A percentile compares a stretch with the other conserved stretches of the same genome.
Conservation (phyloP, 2,329 filamentous ascomycete genomes). For the Aspergillus fijiensis region DNA sequence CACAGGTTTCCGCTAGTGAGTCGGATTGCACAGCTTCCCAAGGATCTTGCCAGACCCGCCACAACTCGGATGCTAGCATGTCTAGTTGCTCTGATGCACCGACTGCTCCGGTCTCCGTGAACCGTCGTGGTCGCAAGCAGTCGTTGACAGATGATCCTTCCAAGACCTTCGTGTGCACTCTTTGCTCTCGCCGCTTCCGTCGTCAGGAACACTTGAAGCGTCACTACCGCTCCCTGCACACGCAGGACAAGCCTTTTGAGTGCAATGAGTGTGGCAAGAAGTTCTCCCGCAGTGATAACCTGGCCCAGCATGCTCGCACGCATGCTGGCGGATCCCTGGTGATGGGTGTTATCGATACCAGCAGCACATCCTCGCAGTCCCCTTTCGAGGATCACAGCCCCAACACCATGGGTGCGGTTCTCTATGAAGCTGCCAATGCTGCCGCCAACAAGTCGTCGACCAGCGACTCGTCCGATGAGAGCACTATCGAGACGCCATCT, state of each 20-base stretch:
- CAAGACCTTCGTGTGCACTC: constrained; percentile 95
- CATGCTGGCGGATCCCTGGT: constrained; percentile 87
- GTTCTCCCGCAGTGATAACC: constrained; percentile 96
- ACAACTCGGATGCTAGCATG: constrained; percentile 49
- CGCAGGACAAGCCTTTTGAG: constrained; percentile 97
- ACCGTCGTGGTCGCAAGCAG: constrained; percentile 95
- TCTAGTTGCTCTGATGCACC: constrained; percentile 46
- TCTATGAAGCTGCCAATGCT: constrained; percentile 77
- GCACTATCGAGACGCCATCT: constrained; percentile 31
- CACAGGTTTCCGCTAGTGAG: constrained; percentile 37
- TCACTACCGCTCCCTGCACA: constrained; percentile 97
- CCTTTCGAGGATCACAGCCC: constrained; percentile 58
- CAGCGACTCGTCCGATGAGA: constrained; percentile 44
- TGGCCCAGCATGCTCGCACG: constrained; percentile 91
- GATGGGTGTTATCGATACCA: constrained; percentile 80
- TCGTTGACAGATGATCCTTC: constrained; percentile 95
- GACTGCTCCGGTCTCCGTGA: constrained; percentile 57
- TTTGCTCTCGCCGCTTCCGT: constrained; percentile 95
- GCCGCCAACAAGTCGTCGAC: constrained; percentile 61
- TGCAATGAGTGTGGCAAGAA: constrained; percentile 98
- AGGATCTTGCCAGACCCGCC: constrained; percentile 43
- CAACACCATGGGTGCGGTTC: constrained; percentile 68
- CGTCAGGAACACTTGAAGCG: constrained; percentile 98
- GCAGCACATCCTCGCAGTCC: constrained; percentile 52
- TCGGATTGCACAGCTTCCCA: constrained; percentile 42